A percentile compares a stretch with the other conserved stretches of the same genome.
These are phyloP conservation scores for Hemileccinum rubropunctum DNA, from an alignment of 768 basidiomycete genomes.

Conservation along the genomic window DNA sequence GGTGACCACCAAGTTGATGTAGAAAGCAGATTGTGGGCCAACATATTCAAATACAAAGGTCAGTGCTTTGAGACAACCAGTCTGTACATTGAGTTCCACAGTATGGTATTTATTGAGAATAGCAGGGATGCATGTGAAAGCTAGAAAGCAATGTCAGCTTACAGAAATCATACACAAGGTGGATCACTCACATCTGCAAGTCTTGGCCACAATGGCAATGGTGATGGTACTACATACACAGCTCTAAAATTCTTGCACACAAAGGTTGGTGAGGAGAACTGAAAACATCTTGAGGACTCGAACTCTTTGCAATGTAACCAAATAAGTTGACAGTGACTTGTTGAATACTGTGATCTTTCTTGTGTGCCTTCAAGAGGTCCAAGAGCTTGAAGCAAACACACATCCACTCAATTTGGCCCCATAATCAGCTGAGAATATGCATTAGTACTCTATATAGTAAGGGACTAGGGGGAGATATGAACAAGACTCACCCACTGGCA, in stretches of 20 bases:
- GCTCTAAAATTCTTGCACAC: slow-evolving; percentile 97
- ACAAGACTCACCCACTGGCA: slow-evolving; percentile 49
- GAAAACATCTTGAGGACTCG: slow-evolving; percentile 99
- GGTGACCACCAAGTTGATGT: slow-evolving; percentile 94
- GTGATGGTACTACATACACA: slow-evolving; percentile 98
- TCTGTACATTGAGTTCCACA: slow-evolving; percentile 96
- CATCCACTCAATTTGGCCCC: slow-evolving; percentile 99
- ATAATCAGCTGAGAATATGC: slow-evolving; percentile 69
- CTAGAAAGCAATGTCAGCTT: slow-evolving; percentile 32
- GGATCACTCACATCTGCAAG: slow-evolving; percentile 63
- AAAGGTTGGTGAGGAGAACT: slow-evolving; percentile 92
- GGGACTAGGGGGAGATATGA: background rate
- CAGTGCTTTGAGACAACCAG: slow-evolving; percentile 96
- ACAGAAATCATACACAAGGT: background rate
- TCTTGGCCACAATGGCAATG: slow-evolving; percentile 93
- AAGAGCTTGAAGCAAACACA: slow-evolving; percentile 98
- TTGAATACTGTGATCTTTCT: slow-evolving; percentile 97
- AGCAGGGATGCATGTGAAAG: slow-evolving; percentile 98
- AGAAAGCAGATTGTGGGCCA: slow-evolving; percentile 94
- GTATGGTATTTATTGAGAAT: slow-evolving; percentile 99
- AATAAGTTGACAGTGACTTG: slow-evolving; percentile 99
- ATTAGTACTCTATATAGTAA: slow-evolving; percentile 1
- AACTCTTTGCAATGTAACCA: slow-evolving; percentile 98
- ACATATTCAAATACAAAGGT: slow-evolving; percentile 99
- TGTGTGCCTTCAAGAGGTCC: slow-evolving; percentile 97